phyloP scores from a whole-genome alignment of 306 rosid genomes.

The Gastrolobium villosum region DNA sequence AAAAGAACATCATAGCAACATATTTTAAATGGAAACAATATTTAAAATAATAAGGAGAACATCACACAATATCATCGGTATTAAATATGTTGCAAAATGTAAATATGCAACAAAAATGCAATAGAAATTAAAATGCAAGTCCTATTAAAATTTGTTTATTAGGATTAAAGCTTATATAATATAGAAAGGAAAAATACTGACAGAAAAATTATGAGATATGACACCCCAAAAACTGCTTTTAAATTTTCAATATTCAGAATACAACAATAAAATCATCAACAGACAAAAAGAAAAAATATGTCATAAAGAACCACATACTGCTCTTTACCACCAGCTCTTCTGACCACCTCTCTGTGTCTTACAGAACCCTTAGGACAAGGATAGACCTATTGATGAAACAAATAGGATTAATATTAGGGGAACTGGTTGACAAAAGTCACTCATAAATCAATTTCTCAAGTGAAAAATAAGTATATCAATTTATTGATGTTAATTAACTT shows the following conservation, averaged over 20 bases:
- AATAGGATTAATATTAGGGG: conserved; percentile 44
- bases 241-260: conserved; percentile 23
- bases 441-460: conserved; percentile 35
- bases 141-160: conserved; percentile 8
- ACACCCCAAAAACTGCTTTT: neutral
- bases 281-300: conserved; percentile 23
- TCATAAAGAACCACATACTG: conserved; percentile 69
- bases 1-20: conserved; percentile 41
- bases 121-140: conserved; percentile 21
- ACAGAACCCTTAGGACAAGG: conserved; percentile 97
- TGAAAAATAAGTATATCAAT: conserved; percentile 22
- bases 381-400: conserved; percentile 70
- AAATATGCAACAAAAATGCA: conserved; percentile 12
- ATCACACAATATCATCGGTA: conserved; percentile 1
- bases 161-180: neutral
- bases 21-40: conserved; percentile 21
- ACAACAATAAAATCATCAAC: conserved; percentile 19
- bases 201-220: neutral
- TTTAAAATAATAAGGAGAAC: conserved; percentile 31
- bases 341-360: conserved; percentile 85
- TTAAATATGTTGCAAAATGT: conserved; percentile 20
- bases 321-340: conserved; percentile 82
- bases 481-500: conserved; percentile 12
- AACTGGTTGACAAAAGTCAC: conserved; percentile 29
- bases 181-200: neutral